Conservation (phyloP, 2,329 filamentous ascomycete genomes). For the Colletotrichum tropicale region DNA sequence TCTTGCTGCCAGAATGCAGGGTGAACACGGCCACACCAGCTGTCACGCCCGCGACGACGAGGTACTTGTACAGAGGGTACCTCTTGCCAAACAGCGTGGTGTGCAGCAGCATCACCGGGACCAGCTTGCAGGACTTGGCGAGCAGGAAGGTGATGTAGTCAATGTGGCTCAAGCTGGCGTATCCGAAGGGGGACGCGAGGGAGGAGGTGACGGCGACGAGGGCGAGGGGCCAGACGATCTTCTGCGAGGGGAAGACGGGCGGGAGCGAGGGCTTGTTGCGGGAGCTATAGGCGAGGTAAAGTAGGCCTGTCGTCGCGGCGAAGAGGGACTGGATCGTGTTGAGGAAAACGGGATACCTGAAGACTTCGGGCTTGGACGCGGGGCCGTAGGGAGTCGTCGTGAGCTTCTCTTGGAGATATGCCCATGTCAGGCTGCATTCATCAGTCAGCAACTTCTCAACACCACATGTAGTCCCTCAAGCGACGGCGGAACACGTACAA, state of each 20-base stretch:
- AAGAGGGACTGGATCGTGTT: slow-evolving; percentile 95
- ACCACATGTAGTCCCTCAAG: neutral
- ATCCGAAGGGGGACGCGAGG: slow-evolving; percentile 93
- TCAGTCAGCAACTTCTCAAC: neutral
- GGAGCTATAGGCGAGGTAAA: slow-evolving; percentile 78
- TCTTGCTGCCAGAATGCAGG: slow-evolving; percentile 73
- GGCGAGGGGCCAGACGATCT: slow-evolving; percentile 78
- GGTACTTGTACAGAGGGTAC: slow-evolving; percentile 96
- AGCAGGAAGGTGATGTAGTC: slow-evolving; percentile 99
- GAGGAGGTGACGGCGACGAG: slow-evolving; percentile 85
- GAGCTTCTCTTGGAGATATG: slow-evolving; percentile 94
- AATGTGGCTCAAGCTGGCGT: slow-evolving; percentile 89
- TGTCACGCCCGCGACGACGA: slow-evolving; percentile 89
- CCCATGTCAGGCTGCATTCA: slow-evolving; percentile 81
- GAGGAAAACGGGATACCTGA: slow-evolving; percentile 92
- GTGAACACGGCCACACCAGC: slow-evolving; percentile 95
- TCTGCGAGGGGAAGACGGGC: slow-evolving; percentile 76
- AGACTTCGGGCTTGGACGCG: slow-evolving; percentile 69
- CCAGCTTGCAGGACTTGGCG: slow-evolving; percentile 96
- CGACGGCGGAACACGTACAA: slow-evolving; percentile 68
- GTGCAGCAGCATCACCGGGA: slow-evolving; percentile 98
- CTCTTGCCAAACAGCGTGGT: slow-evolving; percentile 86
- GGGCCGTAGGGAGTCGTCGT: slow-evolving; percentile 88
- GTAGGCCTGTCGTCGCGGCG: slow-evolving; percentile 79
- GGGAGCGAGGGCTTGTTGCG: slow-evolving; percentile 52